phyloP scores from a whole-genome alignment of 352 stramenopile species.

The Globisporangium cystogenes region DNA sequence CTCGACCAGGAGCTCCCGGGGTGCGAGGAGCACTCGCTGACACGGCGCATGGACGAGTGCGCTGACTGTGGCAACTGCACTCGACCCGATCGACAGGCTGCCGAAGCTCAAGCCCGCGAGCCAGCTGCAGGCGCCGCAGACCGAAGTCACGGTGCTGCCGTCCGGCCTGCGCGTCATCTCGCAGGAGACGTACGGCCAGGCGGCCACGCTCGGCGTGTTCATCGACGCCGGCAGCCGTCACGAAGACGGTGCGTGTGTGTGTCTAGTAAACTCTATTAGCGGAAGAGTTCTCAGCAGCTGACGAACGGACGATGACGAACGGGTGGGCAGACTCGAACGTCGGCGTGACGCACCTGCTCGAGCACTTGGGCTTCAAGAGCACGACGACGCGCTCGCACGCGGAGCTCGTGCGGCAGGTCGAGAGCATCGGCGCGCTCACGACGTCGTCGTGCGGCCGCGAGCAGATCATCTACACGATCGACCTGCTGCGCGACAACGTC shows the following conservation, averaged over 20 bases:
- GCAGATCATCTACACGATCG: conserved; percentile 97
- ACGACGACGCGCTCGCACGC: conserved; percentile 81
- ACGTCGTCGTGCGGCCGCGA: conserved; percentile 91
- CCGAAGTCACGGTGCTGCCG: conserved; percentile 88
- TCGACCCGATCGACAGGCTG: conserved; percentile 22
- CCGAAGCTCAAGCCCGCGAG: conserved; percentile 81
- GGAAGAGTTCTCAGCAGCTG: too few relatives aligned
- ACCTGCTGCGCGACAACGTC: conserved; percentile 94
- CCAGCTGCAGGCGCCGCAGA: conserved; percentile 84
- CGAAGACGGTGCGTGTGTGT: conserved; percentile 53
- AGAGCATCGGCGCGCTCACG: conserved; percentile 90
- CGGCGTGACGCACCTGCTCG: conserved; percentile 92
- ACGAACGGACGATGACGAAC: neutral
- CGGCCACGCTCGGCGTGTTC: conserved; percentile 93
- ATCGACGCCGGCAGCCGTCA: conserved; percentile 88
- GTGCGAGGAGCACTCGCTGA: too few relatives aligned
- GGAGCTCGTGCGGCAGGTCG: conserved; percentile 87
- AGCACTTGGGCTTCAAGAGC: conserved; percentile 95
- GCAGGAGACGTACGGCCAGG: conserved; percentile 95
- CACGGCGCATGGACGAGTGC: too few relatives aligned
- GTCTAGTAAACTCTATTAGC: too few relatives aligned
- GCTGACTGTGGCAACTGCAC: too few relatives aligned
- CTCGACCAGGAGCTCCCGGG: conserved; percentile 55
- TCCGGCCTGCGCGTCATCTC: conserved; percentile 95
- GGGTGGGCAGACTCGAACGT: conserved; percentile 62